Evolutionary conservation across 169 alveolate species (phyloP), one percentile per base, ranked within the genome.

Genomic region (Perkinsus marinus): DNA sequence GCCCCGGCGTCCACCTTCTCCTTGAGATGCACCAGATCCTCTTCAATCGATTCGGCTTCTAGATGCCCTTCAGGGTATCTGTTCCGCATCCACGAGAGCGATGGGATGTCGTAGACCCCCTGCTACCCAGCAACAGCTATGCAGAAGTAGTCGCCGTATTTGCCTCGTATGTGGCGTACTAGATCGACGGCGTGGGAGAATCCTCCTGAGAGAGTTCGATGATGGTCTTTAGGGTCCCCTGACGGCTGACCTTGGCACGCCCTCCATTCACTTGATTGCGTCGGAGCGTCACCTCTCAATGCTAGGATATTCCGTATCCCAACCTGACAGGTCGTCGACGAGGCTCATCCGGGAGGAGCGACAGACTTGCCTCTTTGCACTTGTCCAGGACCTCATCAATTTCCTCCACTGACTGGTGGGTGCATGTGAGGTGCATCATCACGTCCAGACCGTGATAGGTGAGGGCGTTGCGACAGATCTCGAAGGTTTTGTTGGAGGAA

Each of bases 1-100:
- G 96, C 97, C 39, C 97, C 97, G 43, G 96, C 96, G 90, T 95
- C 97, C 30, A 95, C 96, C 90, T 95, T 95, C 68, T 92, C 92
- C 89, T 95, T 95, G 19, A 95, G 92, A 43, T 91, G 57, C 37
- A 17, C 16, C 17, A 95, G 68, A 41, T 95, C 97, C 16, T 90
- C 89, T 10, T 95, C 96, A 39, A 57, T 94, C 69, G 43, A n/a
- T n/a, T 39, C 68, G 0, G 94, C 92, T 37, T 94, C 96, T 9
- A 95, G 90, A 91, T 95, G 97, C 19, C 94, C 95, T 90, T 95
- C 97, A 38, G 97, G 96, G 91, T 95, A 95, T 16, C 79, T 57
- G 79, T 57, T 3, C 46, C 46, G 10, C 46, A 3, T 3, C 46
- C 19, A 6, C 19, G 19, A 6, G 3, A 41, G 46, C 10, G 46